Percentiles rank a stretch among this genome's conserved stretches.
Conservation (phyloP, 1,284 basidiomycete genomes). For the Sporisorium scitamineum region DNA sequence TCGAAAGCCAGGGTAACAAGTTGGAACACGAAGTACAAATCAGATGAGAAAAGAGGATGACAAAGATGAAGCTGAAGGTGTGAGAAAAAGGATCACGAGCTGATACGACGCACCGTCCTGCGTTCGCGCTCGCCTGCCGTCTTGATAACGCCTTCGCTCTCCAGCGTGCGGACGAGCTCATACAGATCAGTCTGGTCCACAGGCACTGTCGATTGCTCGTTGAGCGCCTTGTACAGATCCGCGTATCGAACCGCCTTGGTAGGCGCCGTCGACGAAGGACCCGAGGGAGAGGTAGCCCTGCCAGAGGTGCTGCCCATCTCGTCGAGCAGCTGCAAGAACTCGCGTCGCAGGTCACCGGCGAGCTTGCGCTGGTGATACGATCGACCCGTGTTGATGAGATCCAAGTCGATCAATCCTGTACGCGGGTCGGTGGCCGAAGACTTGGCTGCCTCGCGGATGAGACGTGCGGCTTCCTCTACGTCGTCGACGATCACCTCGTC, state of each 20-base stretch:
- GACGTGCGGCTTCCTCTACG: slow-evolving; percentile 87
- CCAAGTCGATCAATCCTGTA: slow-evolving; percentile 96
- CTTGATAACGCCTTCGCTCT: slow-evolving; percentile 62
- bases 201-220: slow-evolving; percentile 63
- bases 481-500: slow-evolving; percentile 85
- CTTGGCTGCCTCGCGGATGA: slow-evolving; percentile 95
- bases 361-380: slow-evolving; percentile 79
- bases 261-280: slow-evolving; percentile 36
- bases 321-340: slow-evolving; percentile 62
- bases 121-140: slow-evolving; percentile 64
- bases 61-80: background rate
- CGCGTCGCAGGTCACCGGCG: slow-evolving; percentile 63
- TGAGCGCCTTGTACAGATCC: slow-evolving; percentile 60
- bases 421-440: slow-evolving; percentile 82
- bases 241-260: slow-evolving; percentile 59
- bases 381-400: slow-evolving; percentile 92
- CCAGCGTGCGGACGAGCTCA: slow-evolving; percentile 59
- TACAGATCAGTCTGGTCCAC: slow-evolving; percentile 62
- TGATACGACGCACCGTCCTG: slow-evolving; percentile 62
- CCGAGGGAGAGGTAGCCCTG: slow-evolving; percentile 37
- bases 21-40: background rate
- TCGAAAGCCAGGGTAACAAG: slow-evolving; percentile 4
- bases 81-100: slow-evolving; percentile 16
- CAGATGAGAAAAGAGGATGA: background rate
- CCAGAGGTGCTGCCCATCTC: slow-evolving; percentile 50